These are phyloP conservation scores for Beauveria sp. DNA, from an alignment of 2,329 filamentous ascomycete species.

Conservation along the genomic window DNA sequence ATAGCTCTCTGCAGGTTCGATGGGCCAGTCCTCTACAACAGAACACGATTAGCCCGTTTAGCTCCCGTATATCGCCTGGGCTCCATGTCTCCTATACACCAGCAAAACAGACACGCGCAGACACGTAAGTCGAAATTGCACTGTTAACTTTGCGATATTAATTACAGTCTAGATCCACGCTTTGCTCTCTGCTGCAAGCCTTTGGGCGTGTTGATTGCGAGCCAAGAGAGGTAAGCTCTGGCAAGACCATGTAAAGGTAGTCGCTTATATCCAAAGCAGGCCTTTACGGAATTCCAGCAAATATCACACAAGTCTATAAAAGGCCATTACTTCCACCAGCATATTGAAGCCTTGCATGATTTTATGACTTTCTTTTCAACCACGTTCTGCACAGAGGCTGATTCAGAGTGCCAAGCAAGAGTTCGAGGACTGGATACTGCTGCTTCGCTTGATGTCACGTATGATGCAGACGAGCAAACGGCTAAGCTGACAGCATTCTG, in stretches of 20 bases:
- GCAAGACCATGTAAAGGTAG: constrained; percentile 11
- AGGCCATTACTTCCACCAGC: constrained; percentile 63
- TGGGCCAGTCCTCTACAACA: constrained; percentile 60
- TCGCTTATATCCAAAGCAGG: constrained; percentile 30
- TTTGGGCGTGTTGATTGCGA: constrained; percentile 53
- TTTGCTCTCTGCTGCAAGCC: constrained; percentile 52
- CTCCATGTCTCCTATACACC: constrained; percentile 75
- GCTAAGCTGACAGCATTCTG: constrained; percentile 60
- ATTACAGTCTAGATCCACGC: constrained; percentile 19
- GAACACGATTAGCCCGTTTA: constrained; percentile 58
- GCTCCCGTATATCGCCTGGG: constrained; percentile 68
- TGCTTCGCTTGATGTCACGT: constrained; percentile 68
- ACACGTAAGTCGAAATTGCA: constrained; percentile 15
- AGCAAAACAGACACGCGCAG: constrained; percentile 6
- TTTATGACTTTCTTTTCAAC: constrained; percentile 47
- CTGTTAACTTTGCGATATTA: neutral
- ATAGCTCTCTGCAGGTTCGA: constrained; percentile 67
- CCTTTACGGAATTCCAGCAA: constrained; percentile 52
- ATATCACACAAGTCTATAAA: constrained; percentile 27
- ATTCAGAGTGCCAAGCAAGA: constrained; percentile 41
- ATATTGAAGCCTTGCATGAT: constrained; percentile 46
- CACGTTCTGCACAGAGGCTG: constrained; percentile 40
- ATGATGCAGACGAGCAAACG: constrained; percentile 57
- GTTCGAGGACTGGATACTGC: constrained; percentile 41
- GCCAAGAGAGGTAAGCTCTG: constrained; percentile 19